Percentiles rank a stretch among this genome's conserved stretches.
Evolutionary conservation across 495 filamentous ascomycete genomes (phyloP).

Genomic region (Staphylotrichum longicolle): DNA sequence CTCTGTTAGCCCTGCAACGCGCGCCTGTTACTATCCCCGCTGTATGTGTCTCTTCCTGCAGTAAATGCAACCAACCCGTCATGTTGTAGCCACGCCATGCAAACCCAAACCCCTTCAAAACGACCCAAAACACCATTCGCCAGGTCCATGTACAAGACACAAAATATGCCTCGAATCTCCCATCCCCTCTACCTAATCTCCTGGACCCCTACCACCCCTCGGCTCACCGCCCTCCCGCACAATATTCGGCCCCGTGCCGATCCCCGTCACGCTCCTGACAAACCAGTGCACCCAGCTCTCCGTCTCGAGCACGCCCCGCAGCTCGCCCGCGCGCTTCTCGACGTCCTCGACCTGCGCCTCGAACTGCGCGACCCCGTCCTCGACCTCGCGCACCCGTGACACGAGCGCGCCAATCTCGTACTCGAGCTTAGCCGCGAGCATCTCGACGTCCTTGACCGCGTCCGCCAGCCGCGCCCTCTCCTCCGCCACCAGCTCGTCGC

Average conservation of each 20-base stretch:
- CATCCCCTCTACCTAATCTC: too few relatives aligned
- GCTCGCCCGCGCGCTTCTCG: slow-evolving; percentile 67
- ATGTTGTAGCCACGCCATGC: too few relatives aligned
- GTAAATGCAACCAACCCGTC: not conserved
- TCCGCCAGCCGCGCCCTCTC: slow-evolving; percentile 69
- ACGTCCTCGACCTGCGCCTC: slow-evolving; percentile 75
- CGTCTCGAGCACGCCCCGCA: slow-evolving; percentile 63
- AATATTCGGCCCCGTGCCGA: slow-evolving; percentile 58
- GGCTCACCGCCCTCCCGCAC: slow-evolving; percentile 21
- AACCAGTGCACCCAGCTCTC: slow-evolving; percentile 62
- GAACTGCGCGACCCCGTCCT: slow-evolving; percentile 77
- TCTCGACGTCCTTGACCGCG: slow-evolving; percentile 75
- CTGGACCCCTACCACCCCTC: not conserved
- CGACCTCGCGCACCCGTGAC: slow-evolving; percentile 83
- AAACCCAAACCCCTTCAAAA: not conserved
- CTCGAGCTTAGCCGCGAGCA: slow-evolving; percentile 82
- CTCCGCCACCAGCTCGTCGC: slow-evolving; percentile 63
- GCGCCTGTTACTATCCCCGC: not conserved
- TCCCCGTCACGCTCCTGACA: slow-evolving; percentile 56
- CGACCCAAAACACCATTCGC: slow-evolving; percentile 2
- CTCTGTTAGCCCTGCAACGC: not conserved
- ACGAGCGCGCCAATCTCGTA: slow-evolving; percentile 84
- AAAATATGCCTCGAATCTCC: not conserved
- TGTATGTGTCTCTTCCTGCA: not conserved
- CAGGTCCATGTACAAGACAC: not conserved